Conservation (phyloP, 2,329 filamentous ascomycete species). For the Anthostomella pinea region DNA sequence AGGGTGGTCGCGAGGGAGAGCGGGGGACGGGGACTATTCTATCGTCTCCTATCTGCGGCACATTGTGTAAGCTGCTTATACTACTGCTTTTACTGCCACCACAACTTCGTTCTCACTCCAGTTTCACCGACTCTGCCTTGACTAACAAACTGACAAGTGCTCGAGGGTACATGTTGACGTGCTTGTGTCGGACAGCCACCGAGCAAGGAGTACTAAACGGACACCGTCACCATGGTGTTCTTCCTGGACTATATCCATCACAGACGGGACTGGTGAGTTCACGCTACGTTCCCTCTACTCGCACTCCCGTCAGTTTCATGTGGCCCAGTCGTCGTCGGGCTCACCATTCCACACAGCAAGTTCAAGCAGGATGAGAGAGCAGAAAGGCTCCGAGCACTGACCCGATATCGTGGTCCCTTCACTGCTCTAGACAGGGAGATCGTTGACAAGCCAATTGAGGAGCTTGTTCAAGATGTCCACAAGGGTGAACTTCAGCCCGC, state of each 20-base stretch:
- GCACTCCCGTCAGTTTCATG: background rate
- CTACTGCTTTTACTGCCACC: too few species aligned
- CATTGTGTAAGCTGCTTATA: too few species aligned
- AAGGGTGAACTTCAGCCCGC: constrained; percentile 61
- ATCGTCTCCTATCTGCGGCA: too few species aligned
- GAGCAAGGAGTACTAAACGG: too few species aligned
- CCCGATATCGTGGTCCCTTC: constrained; percentile 64
- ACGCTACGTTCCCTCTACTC: background rate
- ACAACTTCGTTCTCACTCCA: too few species aligned
- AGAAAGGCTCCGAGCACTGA: constrained; percentile 64
- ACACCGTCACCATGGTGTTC: constrained; percentile 39
- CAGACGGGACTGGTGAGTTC: constrained; percentile 65
- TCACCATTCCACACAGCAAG: constrained; percentile 54
- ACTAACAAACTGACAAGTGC: too few species aligned
- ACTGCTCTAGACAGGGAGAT: constrained; percentile 63
- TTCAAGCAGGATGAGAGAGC: constrained; percentile 77
- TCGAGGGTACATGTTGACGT: too few species aligned
- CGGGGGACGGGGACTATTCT: too few species aligned
- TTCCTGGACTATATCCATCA: constrained; percentile 64
- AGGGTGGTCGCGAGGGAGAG: too few species aligned
- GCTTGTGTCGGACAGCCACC: too few species aligned
- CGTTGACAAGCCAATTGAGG: constrained; percentile 70
- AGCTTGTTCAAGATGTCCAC: constrained; percentile 76
- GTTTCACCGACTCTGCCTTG: too few species aligned
- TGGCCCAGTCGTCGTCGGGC: constrained; percentile 17